Conservation (phyloP, 768 basidiomycete genomes). For the Paxillus rubicundulus region DNA sequence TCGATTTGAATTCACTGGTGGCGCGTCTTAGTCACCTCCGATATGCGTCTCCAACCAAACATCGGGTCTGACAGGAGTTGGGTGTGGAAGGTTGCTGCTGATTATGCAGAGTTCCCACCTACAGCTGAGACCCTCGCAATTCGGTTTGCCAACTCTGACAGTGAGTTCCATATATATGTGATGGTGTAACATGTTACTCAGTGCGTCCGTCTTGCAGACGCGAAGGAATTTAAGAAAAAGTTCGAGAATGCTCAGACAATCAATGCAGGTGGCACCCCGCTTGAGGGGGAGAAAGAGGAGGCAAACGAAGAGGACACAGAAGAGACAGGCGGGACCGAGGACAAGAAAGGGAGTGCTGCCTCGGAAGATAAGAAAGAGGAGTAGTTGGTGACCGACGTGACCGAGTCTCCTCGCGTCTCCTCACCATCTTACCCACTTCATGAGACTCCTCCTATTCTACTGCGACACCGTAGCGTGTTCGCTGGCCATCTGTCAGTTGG, state of each 20-base stretch:
- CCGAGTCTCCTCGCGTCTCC: conserved; percentile 7
- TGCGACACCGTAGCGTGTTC: conserved; percentile 6
- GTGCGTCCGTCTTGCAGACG: conserved; percentile 57
- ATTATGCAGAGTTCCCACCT: conserved; percentile 88
- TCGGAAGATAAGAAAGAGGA: conserved; percentile 39
- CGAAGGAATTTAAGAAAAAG: conserved; percentile 80
- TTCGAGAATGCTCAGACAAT: conserved; percentile 83
- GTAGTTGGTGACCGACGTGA: not conserved
- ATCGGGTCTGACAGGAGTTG: conserved; percentile 98
- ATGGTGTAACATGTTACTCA: conserved; percentile 2
- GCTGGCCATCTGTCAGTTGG: conserved; percentile 5
- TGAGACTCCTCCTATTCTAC: conserved; percentile 8
- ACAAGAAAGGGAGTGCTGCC: conserved; percentile 12
- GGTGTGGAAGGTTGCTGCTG: conserved; percentile 98
- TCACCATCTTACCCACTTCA: conserved; percentile 4
- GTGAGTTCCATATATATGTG: conserved; percentile 50
- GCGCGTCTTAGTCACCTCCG: conserved; percentile 60
- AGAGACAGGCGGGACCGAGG: conserved; percentile 25
- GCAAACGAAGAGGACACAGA: conserved; percentile 28
- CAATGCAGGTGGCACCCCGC: conserved; percentile 43
- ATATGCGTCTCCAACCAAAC: conserved; percentile 96
- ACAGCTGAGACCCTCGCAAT: conserved; percentile 96
- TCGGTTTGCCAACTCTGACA: conserved; percentile 94
- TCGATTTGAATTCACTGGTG: conserved; percentile 2
- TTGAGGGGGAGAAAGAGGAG: conserved; percentile 24